A percentile compares a stretch with the other conserved stretches of the same genome.
phyloP scores from a whole-genome alignment of 176 grass and related monocot genomes.

The Aegilops tauschii region DNA sequence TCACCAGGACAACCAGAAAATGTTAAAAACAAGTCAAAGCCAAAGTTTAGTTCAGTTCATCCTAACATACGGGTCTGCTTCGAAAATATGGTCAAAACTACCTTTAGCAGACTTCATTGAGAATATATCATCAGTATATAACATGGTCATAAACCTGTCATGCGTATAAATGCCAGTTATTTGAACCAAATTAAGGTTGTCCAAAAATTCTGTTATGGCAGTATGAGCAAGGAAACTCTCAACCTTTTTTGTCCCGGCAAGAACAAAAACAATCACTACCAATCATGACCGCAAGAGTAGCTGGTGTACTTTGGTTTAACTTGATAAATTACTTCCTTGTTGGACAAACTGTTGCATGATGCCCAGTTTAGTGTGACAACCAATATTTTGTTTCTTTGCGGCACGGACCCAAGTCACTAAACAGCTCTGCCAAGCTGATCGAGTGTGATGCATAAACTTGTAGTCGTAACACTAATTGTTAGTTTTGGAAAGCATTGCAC shows the following conservation, averaged over 20 bases:
- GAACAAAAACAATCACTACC: neutral
- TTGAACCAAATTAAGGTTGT: neutral
- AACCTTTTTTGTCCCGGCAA: neutral
- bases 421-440: neutral
- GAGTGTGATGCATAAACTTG: neutral
- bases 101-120: neutral
- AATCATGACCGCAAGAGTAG: neutral
- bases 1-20: neutral
- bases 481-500: neutral
- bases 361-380: conserved; percentile 5
- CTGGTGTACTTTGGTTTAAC: neutral
- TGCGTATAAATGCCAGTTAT: neutral
- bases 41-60: neutral
- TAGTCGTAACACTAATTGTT: conserved; percentile 2
- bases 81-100: neutral
- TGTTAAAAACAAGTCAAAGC: neutral
- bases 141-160: neutral
- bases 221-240: conserved; percentile 11
- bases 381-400: conserved; percentile 13
- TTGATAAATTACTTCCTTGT: neutral
- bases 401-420: neutral
- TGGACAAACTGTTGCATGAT: neutral
- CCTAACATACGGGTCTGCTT: neutral
- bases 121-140: neutral
- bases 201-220: neutral